Percentiles rank a stretch among this genome's conserved stretches.
phyloP scores from a whole-genome alignment of 768 basidiomycete species.

The Podaxis mareebaensis region DNA sequence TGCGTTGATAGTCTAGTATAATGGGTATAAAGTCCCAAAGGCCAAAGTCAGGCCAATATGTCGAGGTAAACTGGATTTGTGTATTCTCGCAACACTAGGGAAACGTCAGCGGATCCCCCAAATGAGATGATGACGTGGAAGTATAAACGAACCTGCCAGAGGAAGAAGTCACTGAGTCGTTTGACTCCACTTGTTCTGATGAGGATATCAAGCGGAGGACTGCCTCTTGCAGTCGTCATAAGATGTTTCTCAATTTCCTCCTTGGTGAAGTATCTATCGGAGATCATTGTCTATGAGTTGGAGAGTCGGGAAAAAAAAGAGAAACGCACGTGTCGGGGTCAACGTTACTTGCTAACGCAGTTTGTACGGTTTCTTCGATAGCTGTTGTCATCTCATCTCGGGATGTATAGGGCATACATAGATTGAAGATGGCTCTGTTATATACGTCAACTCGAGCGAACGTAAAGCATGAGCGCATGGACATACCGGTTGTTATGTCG shows the following conservation, averaged over 20 bases:
- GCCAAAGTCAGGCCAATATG: slow-evolving; percentile 94
- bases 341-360: slow-evolving; percentile 32
- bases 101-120: background rate
- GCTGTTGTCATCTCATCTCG: slow-evolving; percentile 90
- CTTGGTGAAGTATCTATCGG: slow-evolving; percentile 52
- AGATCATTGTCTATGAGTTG: background rate
- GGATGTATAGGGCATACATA: slow-evolving; percentile 92
- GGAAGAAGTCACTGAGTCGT: slow-evolving; percentile 84
- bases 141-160: slow-evolving; percentile 82
- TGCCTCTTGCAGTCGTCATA: slow-evolving; percentile 62
- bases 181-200: slow-evolving; percentile 91
- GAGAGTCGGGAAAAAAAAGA: slow-evolving; percentile 6
- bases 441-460: background rate
- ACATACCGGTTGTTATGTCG: slow-evolving; percentile 67
- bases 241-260: slow-evolving; percentile 66
- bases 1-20: slow-evolving; percentile 84
- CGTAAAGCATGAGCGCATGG: background rate
- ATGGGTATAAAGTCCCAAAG: slow-evolving; percentile 85
- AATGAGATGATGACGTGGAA: background rate
- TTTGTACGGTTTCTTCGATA: slow-evolving; percentile 52
- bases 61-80: slow-evolving; percentile 81
- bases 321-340: slow-evolving; percentile 22
- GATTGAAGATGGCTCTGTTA: slow-evolving; percentile 79
- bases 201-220: slow-evolving; percentile 86
- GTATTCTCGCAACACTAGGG: slow-evolving; percentile 76